A percentile compares a stretch with the other conserved stretches of the same genome.
These are phyloP conservation scores for Ramichloridium luteum DNA, from an alignment of 2,329 filamentous ascomycete species.

Conservation along the genomic window DNA sequence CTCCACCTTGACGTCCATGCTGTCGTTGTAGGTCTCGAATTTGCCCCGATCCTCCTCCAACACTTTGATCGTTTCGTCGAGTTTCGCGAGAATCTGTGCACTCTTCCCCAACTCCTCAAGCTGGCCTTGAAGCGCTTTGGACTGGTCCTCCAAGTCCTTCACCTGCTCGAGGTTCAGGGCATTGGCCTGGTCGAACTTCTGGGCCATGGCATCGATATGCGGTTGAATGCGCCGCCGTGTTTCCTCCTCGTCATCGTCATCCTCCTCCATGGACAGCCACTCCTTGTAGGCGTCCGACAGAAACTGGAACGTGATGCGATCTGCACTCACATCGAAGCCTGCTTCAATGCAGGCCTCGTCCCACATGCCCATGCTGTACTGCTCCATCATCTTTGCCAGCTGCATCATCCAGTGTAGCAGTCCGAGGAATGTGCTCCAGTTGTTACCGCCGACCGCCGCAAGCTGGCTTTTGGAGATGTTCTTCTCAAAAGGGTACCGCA, in stretches of 20 bases:
- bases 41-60: conserved; percentile 90
- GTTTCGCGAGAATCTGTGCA: conserved; percentile 66
- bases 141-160: conserved; percentile 74
- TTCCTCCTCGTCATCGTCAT: conserved; percentile 75
- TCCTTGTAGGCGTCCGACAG: conserved; percentile 80
- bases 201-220: conserved; percentile 77
- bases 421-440: conserved; percentile 90
- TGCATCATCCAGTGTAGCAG: conserved; percentile 99
- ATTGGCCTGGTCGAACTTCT: conserved; percentile 75
- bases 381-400: conserved; percentile 82
- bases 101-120: conserved; percentile 83
- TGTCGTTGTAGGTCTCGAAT: conserved; percentile 86
- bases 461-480: conserved; percentile 96
- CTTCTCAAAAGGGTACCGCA: conserved; percentile 89
- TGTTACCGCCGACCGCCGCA: conserved; percentile 85
- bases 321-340: conserved; percentile 75
- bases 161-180: conserved; percentile 75
- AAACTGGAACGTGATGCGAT: conserved; percentile 91
- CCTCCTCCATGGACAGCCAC: conserved; percentile 70
- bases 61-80: conserved; percentile 84
- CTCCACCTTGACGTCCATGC: conserved; percentile 71
- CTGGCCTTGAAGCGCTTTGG: conserved; percentile 66
- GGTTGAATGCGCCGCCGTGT: conserved; percentile 66
- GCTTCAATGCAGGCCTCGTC: conserved; percentile 82
- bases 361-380: conserved; percentile 65